These are phyloP conservation scores for Candida xyloterini DNA, from an alignment of 805 yeast species.

Conservation along the genomic window DNA sequence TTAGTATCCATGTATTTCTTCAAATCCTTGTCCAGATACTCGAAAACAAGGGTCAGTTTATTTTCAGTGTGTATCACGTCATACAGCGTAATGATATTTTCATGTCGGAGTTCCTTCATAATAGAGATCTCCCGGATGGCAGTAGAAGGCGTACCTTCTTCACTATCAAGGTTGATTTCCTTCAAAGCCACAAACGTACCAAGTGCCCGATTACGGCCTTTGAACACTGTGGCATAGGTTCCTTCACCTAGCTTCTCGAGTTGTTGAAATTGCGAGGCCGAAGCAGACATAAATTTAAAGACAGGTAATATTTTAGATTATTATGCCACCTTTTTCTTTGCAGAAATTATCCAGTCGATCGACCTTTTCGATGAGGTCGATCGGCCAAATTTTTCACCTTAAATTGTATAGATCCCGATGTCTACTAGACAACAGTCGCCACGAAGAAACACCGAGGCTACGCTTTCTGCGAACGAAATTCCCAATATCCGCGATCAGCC, in stretches of 20 bases:
- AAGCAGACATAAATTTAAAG: constrained; percentile 27
- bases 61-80: constrained; percentile 97
- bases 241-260: constrained; percentile 91
- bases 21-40: constrained; percentile 88
- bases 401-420: background rate
- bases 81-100: constrained; percentile 85
- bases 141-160: constrained; percentile 98
- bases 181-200: constrained; percentile 92
- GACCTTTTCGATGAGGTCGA: constrained; percentile 7
- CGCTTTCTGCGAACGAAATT: constrained; percentile 29
- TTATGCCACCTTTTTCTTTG: constrained; percentile 11
- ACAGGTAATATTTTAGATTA: background rate
- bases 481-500: constrained; percentile 38
- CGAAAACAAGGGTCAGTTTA: constrained; percentile 90
- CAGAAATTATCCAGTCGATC: constrained; percentile 6
- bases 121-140: constrained; percentile 95
- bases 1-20: constrained; percentile 91
- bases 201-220: constrained; percentile 80
- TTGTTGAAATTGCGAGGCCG: constrained; percentile 43
- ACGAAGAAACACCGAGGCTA: constrained; percentile 20
- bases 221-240: constrained; percentile 98
- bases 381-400: constrained; percentile 8
- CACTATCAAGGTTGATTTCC: constrained; percentile 91
- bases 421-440: constrained; percentile 5
- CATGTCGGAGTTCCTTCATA: constrained; percentile 92